These are phyloP conservation scores for Colletotrichum lini DNA, from an alignment of 2,329 filamentous ascomycete species.

Conservation along the genomic window DNA sequence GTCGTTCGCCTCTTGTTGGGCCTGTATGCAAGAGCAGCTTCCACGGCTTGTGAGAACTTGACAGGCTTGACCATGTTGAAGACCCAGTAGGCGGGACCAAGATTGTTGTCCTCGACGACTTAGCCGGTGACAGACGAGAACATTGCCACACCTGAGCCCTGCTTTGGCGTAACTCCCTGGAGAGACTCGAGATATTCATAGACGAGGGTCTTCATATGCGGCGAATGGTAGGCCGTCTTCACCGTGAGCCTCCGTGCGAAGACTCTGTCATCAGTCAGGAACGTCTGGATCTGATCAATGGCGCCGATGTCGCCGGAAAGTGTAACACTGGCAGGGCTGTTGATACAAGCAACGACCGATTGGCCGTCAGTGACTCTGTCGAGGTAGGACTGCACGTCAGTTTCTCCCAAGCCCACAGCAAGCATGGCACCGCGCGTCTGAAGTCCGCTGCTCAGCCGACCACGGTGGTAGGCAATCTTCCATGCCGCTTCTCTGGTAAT, in stretches of 20 bases:
- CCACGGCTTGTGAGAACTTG: no score
- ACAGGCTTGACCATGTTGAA: no score
- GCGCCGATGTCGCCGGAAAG: neutral
- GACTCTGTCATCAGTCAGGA: neutral
- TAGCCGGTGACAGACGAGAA: no score
- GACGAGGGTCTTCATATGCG: slow-evolving; percentile 35
- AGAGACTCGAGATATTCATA: no score
- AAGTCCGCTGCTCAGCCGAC: slow-evolving; percentile 24
- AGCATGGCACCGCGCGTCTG: slow-evolving; percentile 32
- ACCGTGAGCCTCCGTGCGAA: slow-evolving; percentile 45
- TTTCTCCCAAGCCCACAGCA: slow-evolving; percentile 25
- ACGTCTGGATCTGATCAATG: neutral
- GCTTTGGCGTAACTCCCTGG: no score
- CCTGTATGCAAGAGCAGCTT: no score
- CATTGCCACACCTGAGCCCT: no score
- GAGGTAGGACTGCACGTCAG: neutral
- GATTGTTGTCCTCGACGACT: no score
- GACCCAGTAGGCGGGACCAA: no score
- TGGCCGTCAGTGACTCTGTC: slow-evolving; percentile 1
- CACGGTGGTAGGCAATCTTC: slow-evolving; percentile 44
- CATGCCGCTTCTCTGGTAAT: slow-evolving; percentile 43
- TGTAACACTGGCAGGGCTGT: slow-evolving; percentile 27
- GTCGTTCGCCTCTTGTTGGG: no score
- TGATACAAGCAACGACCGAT: slow-evolving; percentile 29
- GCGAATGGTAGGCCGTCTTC: slow-evolving; percentile 53